These are phyloP conservation scores for Westerdykella sp. DNA, from an alignment of 2,329 filamentous ascomycete genomes.

Conservation along the genomic window DNA sequence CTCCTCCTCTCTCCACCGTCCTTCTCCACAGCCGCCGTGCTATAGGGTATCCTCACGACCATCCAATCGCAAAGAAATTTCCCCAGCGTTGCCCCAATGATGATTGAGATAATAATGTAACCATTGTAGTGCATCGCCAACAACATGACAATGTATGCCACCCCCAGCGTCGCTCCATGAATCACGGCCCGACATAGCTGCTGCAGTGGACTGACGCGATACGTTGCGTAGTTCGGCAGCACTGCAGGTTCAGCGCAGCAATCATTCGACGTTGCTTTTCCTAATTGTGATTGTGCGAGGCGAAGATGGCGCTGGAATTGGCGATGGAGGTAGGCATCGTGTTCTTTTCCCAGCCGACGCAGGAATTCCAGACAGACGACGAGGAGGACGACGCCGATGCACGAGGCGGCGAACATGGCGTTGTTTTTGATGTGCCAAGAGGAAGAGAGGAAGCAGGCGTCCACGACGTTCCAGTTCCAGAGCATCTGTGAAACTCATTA, in stretches of 20 bases:
- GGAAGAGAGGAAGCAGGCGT: slow-evolving; percentile 59
- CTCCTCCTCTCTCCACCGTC: slow-evolving; percentile 11
- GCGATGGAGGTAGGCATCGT: slow-evolving; percentile 57
- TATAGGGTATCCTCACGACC: slow-evolving; percentile 26
- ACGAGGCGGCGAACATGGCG: slow-evolving; percentile 68
- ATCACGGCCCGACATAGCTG: slow-evolving; percentile 61
- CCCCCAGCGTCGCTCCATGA: slow-evolving; percentile 64
- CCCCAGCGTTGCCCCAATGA: slow-evolving; percentile 69
- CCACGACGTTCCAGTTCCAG: slow-evolving; percentile 68
- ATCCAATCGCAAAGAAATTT: slow-evolving; percentile 67
- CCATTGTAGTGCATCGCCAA: slow-evolving; percentile 56
- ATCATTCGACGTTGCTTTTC: slow-evolving; percentile 13
- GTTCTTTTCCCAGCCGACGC: slow-evolving; percentile 62
- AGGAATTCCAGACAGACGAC: slow-evolving; percentile 63
- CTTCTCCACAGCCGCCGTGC: slow-evolving; percentile 16
- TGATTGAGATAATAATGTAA: slow-evolving; percentile 74
- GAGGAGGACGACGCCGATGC: slow-evolving; percentile 66
- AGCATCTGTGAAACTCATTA: slow-evolving; percentile 52
- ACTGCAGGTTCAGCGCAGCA: slow-evolving; percentile 20
- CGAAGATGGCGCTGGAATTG: slow-evolving; percentile 19
- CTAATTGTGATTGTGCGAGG: slow-evolving; percentile 16
- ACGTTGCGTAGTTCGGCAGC: slow-evolving; percentile 5
- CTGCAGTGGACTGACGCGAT: slow-evolving; percentile 56
- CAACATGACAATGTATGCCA: slow-evolving; percentile 67
- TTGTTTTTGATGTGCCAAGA: slow-evolving; percentile 61